Conservation (phyloP, 2,329 filamentous ascomycete genomes). For the Fusarium coicis region DNA sequence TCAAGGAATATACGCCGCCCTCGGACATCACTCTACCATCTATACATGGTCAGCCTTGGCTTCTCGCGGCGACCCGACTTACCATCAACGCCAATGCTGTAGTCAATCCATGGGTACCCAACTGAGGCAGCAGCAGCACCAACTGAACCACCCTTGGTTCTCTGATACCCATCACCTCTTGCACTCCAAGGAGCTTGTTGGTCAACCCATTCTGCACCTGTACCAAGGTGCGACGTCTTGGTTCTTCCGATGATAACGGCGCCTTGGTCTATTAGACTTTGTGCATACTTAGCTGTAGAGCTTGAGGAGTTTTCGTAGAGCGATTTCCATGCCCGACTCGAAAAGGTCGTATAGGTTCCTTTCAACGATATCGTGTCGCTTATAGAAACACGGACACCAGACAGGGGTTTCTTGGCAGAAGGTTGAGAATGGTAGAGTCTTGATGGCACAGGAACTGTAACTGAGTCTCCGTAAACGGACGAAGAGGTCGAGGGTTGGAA, state of each 20-base stretch:
- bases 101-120: slow-evolving; percentile 56
- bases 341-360: slow-evolving; percentile 66
- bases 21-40: slow-evolving; percentile 39
- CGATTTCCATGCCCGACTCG: slow-evolving; percentile 67
- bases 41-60: slow-evolving; percentile 31
- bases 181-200: slow-evolving; percentile 56
- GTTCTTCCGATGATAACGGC: slow-evolving; percentile 66
- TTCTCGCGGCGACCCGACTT: slow-evolving; percentile 14
- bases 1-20: slow-evolving; percentile 48
- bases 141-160: slow-evolving; percentile 48
- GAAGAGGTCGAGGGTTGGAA: slow-evolving; percentile 47
- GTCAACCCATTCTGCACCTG: slow-evolving; percentile 56
- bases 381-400: slow-evolving; percentile 51
- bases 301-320: slow-evolving; percentile 58
- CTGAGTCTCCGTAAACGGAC: slow-evolving; percentile 41
- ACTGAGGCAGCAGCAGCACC: slow-evolving; percentile 53
- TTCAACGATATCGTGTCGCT: slow-evolving; percentile 49
- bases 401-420: slow-evolving; percentile 48
- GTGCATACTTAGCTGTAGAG: slow-evolving; percentile 61
- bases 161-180: slow-evolving; percentile 59
- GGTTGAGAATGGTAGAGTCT: slow-evolving; percentile 48
- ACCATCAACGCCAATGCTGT: slow-evolving; percentile 53
- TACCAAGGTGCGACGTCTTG: slow-evolving; percentile 60
- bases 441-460: slow-evolving; percentile 53
- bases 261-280: slow-evolving; percentile 68